Percentiles rank a stretch among this genome's conserved stretches.
phyloP scores from a whole-genome alignment of 306 rosid species.

The Citrullus mucosospermus region DNA sequence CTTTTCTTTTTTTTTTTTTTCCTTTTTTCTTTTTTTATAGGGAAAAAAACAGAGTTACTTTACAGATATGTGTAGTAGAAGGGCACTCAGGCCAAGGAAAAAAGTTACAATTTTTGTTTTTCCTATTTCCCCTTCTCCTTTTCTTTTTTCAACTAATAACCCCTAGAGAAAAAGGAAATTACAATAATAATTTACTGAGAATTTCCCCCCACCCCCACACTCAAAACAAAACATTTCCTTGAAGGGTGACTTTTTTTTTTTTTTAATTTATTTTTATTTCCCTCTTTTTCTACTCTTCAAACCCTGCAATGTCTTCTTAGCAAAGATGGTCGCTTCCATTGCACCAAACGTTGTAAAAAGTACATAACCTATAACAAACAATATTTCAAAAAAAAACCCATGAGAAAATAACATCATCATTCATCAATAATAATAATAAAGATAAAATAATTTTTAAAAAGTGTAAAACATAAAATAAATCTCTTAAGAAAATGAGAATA shows the following conservation, averaged over 20 bases:
- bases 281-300: not conserved
- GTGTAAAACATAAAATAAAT: too few relatives aligned
- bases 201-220: not conserved
- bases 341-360: conserved; percentile 13
- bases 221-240: conserved; percentile 1
- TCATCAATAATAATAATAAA: not conserved
- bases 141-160: not conserved
- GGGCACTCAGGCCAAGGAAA: not conserved
- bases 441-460: not conserved
- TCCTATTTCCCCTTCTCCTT: not conserved
- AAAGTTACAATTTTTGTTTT: conserved; percentile 3
- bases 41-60: not conserved
- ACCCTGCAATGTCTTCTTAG: conserved; percentile 4
- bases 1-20: too few relatives aligned
- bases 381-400: too few relatives aligned
- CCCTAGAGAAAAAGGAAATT: conserved; percentile 1
- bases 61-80: not conserved
- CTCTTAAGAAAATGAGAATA: not conserved
- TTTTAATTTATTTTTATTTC: too few relatives aligned
- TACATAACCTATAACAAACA: conserved; percentile 5
- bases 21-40: not conserved
- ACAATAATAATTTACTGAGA: not conserved
- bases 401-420: not conserved
- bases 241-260: not conserved
- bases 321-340: conserved; percentile 9